Evolutionary conservation across 73 alveolate species (phyloP).

Genomic region (Uronychia setigera): DNA sequence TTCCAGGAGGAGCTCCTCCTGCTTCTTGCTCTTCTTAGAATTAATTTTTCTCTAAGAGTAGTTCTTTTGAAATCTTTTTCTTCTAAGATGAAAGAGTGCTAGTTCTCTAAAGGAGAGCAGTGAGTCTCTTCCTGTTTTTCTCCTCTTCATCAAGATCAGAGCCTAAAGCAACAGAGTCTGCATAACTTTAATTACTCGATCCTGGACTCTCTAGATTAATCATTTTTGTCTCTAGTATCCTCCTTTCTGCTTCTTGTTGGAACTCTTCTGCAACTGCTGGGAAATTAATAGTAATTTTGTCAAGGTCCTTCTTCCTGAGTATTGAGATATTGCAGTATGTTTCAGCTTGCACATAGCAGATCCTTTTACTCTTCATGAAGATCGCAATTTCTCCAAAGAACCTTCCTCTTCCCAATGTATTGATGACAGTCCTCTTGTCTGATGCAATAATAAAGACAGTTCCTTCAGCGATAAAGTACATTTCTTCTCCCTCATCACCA

Average conservation of each 20-base stretch:
- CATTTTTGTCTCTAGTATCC: slow-evolving; percentile 13
- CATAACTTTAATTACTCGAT: not conserved
- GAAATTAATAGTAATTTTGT: slow-evolving; percentile 29
- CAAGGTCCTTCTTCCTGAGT: slow-evolving; percentile 54
- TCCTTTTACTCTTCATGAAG: slow-evolving; percentile 51
- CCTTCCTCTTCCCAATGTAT: slow-evolving; percentile 43
- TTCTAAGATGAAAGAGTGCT: not conserved
- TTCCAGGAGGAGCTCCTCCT: too few species aligned
- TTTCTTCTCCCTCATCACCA: slow-evolving; percentile 71
- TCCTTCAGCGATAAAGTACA: slow-evolving; percentile 76
- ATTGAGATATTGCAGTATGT: slow-evolving; percentile 48
- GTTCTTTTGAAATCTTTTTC: too few species aligned
- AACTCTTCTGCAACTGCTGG: slow-evolving; percentile 46
- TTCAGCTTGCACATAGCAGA: slow-evolving; percentile 59
- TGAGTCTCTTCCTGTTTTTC: not conserved
- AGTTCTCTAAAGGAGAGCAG: not conserved
- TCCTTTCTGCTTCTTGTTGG: slow-evolving; percentile 38
- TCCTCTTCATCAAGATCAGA: slow-evolving; percentile 3
- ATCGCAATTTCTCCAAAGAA: slow-evolving; percentile 77
- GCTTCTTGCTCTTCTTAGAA: too few species aligned
- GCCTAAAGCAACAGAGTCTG: slow-evolving; percentile 2
- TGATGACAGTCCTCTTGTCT: slow-evolving; percentile 57
- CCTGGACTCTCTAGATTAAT: not conserved
- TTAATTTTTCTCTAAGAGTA: too few species aligned
- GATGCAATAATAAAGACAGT: slow-evolving; percentile 50